Evolutionary conservation across 2,329 filamentous ascomycete genomes (phyloP).

Genomic region (Fusarium duplospermum): DNA sequence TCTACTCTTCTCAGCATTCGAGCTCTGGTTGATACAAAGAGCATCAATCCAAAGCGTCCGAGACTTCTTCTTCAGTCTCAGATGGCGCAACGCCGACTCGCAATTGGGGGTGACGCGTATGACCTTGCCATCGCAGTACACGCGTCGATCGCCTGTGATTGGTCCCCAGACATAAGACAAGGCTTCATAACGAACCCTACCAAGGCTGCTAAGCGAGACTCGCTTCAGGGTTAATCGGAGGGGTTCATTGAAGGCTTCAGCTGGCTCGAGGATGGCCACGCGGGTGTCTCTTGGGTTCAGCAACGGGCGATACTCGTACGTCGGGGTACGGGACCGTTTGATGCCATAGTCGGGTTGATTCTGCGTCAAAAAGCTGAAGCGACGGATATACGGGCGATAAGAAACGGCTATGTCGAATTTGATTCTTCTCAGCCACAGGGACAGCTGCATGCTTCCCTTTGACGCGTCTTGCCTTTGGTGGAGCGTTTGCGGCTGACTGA

Average conservation of each 20-base stretch:
- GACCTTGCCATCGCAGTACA: constrained; percentile 26
- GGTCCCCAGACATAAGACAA: constrained; percentile 40
- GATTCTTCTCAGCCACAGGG: not conserved
- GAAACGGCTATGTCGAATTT: not conserved
- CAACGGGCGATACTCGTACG: constrained; percentile 15
- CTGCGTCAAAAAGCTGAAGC: not conserved
- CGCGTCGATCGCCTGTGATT: constrained; percentile 11
- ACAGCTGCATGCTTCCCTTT: constrained; percentile 11
- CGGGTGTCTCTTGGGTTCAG: constrained; percentile 9
- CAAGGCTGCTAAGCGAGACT: constrained; percentile 10
- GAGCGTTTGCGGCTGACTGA: not conserved
- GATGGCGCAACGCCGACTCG: constrained; percentile 29
- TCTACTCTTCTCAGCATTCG: constrained; percentile 32
- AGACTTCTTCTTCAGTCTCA: constrained; percentile 3
- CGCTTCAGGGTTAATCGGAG: constrained; percentile 15
- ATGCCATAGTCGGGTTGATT: constrained; percentile 11
- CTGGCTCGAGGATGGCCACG: constrained; percentile 22
- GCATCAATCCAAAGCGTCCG: constrained; percentile 42
- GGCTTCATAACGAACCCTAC: constrained; percentile 23
- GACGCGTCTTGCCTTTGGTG: not conserved
- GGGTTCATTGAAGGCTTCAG: constrained; percentile 9
- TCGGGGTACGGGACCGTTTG: constrained; percentile 13
- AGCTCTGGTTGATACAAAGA: constrained; percentile 40
- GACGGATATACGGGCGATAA: not conserved
- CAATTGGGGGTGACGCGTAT: constrained; percentile 27